Conservation (phyloP, 2,329 filamentous ascomycete species). For the Stagonosporopsis vannaccii region DNA sequence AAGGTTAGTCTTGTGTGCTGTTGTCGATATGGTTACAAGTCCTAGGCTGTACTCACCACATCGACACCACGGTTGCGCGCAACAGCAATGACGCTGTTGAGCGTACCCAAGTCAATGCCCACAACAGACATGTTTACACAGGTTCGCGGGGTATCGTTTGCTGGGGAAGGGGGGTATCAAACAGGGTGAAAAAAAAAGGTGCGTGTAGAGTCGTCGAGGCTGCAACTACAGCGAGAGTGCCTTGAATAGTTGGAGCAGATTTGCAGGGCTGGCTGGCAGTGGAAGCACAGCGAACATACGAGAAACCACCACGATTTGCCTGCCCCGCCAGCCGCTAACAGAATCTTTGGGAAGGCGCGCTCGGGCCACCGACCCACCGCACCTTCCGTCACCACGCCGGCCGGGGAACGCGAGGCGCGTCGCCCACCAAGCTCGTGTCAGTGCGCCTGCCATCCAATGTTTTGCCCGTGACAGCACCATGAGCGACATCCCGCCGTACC, state of each 20-base stretch:
- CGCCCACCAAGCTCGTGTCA: not conserved
- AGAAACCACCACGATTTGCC: constrained; percentile 12
- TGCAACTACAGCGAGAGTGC: constrained; percentile 14
- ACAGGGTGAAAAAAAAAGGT: constrained; percentile 18
- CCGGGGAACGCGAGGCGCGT: not conserved
- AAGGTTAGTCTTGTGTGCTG: constrained; percentile 36
- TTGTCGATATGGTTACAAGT: not conserved
- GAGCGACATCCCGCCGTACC: constrained; percentile 49
- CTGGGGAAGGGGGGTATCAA: constrained; percentile 19
- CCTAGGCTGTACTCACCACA: constrained; percentile 73
- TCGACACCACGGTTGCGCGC: constrained; percentile 98
- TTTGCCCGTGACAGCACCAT: constrained; percentile 24
- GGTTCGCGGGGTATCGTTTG: constrained; percentile 39
- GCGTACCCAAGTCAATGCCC: constrained; percentile 92
- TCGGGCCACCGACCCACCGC: constrained; percentile 8
- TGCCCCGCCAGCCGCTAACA: constrained; percentile 10
- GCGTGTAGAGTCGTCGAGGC: constrained; percentile 14
- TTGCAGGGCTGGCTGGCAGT: constrained; percentile 21
- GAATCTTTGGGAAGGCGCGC: constrained; percentile 7
- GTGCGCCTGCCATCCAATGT: not conserved
- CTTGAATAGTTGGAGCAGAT: constrained; percentile 13
- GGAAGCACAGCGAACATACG: constrained; percentile 14
- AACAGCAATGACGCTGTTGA: constrained; percentile 97
- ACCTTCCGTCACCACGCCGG: constrained; percentile 14
- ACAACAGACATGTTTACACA: constrained; percentile 65